phyloP scores from a whole-genome alignment of 2,329 filamentous ascomycete species.

The Talaromyces amestolkiae region DNA sequence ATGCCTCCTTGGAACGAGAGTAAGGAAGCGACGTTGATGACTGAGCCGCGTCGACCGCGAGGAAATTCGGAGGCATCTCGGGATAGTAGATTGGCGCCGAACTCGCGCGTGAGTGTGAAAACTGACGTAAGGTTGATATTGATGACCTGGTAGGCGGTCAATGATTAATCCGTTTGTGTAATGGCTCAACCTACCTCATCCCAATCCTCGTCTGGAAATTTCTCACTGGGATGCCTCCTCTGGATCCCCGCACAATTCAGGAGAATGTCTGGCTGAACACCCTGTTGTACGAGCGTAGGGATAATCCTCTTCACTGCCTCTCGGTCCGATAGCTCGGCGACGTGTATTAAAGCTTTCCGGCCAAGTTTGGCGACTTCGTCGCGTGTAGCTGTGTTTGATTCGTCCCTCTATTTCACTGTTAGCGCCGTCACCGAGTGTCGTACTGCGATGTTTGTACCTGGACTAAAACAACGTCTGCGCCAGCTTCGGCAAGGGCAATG shows the following conservation, averaged over 20 bases:
- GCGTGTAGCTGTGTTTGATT: slow-evolving; percentile 45
- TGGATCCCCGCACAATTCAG: slow-evolving; percentile 88
- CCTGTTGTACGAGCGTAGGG: slow-evolving; percentile 39
- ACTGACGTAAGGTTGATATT: slow-evolving; percentile 84
- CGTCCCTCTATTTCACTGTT: slow-evolving; percentile 49
- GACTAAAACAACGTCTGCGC: slow-evolving; percentile 46
- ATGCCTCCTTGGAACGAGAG: slow-evolving; percentile 83
- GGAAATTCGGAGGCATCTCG: slow-evolving; percentile 31
- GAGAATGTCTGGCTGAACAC: slow-evolving; percentile 68
- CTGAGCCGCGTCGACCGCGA: slow-evolving; percentile 39
- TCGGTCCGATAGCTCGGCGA: slow-evolving; percentile 45
- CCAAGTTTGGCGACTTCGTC: slow-evolving; percentile 43
- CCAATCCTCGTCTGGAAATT: slow-evolving; percentile 76
- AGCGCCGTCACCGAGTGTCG: background rate
- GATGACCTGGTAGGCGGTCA: slow-evolving; percentile 56
- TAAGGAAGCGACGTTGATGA: slow-evolving; percentile 83
- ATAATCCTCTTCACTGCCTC: slow-evolving; percentile 42
- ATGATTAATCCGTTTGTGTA: background rate
- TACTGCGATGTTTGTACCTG: slow-evolving; percentile 30
- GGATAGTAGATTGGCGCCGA: slow-evolving; percentile 34
- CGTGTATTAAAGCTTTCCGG: slow-evolving; percentile 43
- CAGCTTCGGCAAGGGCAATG: slow-evolving; percentile 47
- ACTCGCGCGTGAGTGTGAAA: slow-evolving; percentile 56
- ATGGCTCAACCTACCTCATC: slow-evolving; percentile 52
- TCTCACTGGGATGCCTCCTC: slow-evolving; percentile 68